These are phyloP conservation scores for Aspergillus sp. DNA, from an alignment of 2,329 filamentous ascomycete species.

Conservation along the genomic window DNA sequence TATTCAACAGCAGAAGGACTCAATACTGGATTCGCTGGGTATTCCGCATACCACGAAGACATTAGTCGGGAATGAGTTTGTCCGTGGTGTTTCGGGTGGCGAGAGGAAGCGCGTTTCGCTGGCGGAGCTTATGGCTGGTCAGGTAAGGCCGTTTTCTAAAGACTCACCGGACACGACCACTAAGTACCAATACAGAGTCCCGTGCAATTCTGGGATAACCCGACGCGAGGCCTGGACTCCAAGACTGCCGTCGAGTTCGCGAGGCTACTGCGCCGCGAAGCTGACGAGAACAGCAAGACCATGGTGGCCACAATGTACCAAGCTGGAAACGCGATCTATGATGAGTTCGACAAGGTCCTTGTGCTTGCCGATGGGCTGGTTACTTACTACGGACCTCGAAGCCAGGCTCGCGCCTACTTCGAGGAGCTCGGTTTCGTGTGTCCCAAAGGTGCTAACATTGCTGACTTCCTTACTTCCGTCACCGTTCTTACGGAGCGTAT, in stretches of 20 bases:
- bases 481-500: constrained; percentile 58
- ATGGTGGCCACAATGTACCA: constrained; percentile 70
- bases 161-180: not conserved
- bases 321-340: constrained; percentile 69
- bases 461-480: constrained; percentile 68
- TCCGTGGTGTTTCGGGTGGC: constrained; percentile 69
- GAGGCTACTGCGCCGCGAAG: constrained; percentile 63
- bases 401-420: constrained; percentile 65
- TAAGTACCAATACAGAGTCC: constrained; percentile 37
- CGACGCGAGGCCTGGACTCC: constrained; percentile 67
- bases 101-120: constrained; percentile 72
- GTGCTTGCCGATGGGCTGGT: constrained; percentile 67
- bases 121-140: constrained; percentile 60
- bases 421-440: constrained; percentile 67
- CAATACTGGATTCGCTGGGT: constrained; percentile 38
- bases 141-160: constrained; percentile 43
- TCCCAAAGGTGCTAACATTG: constrained; percentile 64
- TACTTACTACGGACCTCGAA: constrained; percentile 65
- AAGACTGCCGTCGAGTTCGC: constrained; percentile 65
- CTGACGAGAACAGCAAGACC: constrained; percentile 61
- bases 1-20: constrained; percentile 36
- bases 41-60: constrained; percentile 62
- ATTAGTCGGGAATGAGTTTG: constrained; percentile 67
- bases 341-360: constrained; percentile 71
- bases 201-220: constrained; percentile 70